These are phyloP conservation scores for Rhynchosporium graminicola DNA, from an alignment of 2,329 filamentous ascomycete genomes.

Conservation along the genomic window DNA sequence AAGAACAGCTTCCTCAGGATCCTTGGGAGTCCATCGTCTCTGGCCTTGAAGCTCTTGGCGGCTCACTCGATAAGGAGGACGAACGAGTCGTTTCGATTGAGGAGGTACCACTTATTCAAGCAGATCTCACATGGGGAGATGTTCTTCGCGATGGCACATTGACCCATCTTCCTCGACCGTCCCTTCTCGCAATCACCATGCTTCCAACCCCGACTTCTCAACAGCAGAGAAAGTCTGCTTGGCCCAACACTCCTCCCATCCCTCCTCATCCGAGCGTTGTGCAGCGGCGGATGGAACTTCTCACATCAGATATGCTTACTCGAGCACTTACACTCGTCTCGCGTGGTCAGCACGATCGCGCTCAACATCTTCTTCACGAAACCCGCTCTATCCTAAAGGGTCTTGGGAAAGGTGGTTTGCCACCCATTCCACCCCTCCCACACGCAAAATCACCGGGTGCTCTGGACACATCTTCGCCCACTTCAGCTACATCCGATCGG, in stretches of 20 bases:
- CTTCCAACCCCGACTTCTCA: constrained; percentile 64
- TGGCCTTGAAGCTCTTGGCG: constrained; percentile 88
- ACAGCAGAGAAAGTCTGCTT: constrained; percentile 61
- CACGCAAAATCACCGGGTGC: constrained; percentile 35
- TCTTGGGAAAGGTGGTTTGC: constrained; percentile 89
- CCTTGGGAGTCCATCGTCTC: constrained; percentile 98
- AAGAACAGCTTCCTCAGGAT: constrained; percentile 85
- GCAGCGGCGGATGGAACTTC: constrained; percentile 93
- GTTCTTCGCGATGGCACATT: constrained; percentile 85
- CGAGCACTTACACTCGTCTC: constrained; percentile 88
- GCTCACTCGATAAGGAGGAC: constrained; percentile 82
- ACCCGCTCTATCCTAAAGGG: constrained; percentile 95
- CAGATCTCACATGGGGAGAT: constrained; percentile 90
- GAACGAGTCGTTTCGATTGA: constrained; percentile 83
- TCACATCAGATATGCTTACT: constrained; percentile 97
- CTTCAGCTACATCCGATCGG: constrained; percentile 39
- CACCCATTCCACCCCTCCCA: constrained; percentile 74
- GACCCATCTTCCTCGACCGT: constrained; percentile 84
- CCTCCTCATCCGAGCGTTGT: constrained; percentile 94
- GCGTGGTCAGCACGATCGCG: constrained; percentile 88
- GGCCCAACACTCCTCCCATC: constrained; percentile 73
- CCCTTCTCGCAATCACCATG: constrained; percentile 93
- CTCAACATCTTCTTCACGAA: constrained; percentile 87
- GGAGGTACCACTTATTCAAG: constrained; percentile 92
- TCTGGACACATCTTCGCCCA: constrained; percentile 33